These are phyloP conservation scores for Canavalia ensiformis DNA, from an alignment of 306 rosid genomes.

Conservation along the genomic window DNA sequence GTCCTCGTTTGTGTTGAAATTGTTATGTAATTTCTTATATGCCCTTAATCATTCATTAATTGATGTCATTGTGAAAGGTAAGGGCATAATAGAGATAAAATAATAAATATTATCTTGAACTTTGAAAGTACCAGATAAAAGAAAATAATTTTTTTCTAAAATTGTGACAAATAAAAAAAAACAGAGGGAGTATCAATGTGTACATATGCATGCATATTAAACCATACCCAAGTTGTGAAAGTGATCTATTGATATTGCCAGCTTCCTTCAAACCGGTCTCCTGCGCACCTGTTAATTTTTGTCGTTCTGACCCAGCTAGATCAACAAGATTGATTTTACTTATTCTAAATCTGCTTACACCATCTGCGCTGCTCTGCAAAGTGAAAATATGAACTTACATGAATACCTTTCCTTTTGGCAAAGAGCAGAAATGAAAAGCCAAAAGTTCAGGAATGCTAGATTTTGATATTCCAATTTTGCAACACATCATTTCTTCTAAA, in stretches of 20 bases:
- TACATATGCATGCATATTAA: background rate
- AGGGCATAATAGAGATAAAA: no score
- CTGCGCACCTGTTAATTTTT: constrained; percentile 92
- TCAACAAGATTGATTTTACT: constrained; percentile 96
- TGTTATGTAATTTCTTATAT: no score
- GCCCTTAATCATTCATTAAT: no score
- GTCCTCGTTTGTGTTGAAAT: no score
- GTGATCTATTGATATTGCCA: constrained; percentile 78
- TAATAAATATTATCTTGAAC: no score
- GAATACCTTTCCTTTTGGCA: constrained; percentile 22
- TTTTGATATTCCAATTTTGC: constrained; percentile 22
- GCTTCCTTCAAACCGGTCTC: constrained; percentile 98
- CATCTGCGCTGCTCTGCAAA: constrained; percentile 72
- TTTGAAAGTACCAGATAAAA: no score
- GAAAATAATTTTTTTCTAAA: no score
- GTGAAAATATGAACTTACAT: constrained; percentile 51
- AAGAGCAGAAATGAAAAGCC: background rate
- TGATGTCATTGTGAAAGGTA: no score
- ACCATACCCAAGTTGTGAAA: constrained; percentile 82
- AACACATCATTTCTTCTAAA: constrained; percentile 18
- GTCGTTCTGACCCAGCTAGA: constrained; percentile 96
- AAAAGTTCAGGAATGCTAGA: constrained; percentile 4
- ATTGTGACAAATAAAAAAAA: no score
- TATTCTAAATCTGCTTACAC: constrained; percentile 77
- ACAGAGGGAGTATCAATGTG: no score